Base-by-base conservation (phyloP, 352 stramenopile genomes). In the Phytopythium litorale region DNA sequence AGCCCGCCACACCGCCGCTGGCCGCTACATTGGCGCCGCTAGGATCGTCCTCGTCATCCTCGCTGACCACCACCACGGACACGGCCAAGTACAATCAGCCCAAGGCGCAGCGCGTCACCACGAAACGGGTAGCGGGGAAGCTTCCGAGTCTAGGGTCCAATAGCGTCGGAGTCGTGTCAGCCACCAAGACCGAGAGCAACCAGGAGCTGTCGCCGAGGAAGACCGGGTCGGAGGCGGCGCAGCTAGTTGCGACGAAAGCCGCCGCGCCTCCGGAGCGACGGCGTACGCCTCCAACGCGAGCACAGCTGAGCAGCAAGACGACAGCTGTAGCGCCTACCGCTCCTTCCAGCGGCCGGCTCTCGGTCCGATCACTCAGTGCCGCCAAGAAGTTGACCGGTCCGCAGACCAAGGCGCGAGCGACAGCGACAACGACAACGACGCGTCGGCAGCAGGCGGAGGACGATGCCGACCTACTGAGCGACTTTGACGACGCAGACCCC, bases 401-500 rank as follows among this genome's bases (percentile, higher is more conserved):
- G 19, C 42, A 49, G 42, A 15, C 42, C 1, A 49, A 49, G n/a
- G 48, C 13, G 12, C 23, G 46, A 19, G 51, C 28, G 30, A 45
- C 16, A 28, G 40, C 12, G 11, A 25, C n/a, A 3, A 1, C 12
- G 11, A 25, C n/a, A 3, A 1, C 19, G 11, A 33, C 35, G 7
- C 32, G 32, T 21, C 30, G 30, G 16, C 32, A 7, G n/a, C 33
- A 62, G 35, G 35, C 51, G 35, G 11, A 58, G 8, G 32, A 43
- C 45, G 43, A 48, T 4, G 35, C 2, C 32, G 51, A 58, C 7
- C 53, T 35, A 21, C 52, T 88, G 38, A 67, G 62, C 43, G 76
- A 87, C 56, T 90, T 88, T 73, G 81, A 89, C 66, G 81, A 88
- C 56, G 58, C 68, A 0, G 80, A 90, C 25, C 77, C 81, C 7